Conservation (phyloP, 768 basidiomycete species). For the Serendipita sp. region DNA sequence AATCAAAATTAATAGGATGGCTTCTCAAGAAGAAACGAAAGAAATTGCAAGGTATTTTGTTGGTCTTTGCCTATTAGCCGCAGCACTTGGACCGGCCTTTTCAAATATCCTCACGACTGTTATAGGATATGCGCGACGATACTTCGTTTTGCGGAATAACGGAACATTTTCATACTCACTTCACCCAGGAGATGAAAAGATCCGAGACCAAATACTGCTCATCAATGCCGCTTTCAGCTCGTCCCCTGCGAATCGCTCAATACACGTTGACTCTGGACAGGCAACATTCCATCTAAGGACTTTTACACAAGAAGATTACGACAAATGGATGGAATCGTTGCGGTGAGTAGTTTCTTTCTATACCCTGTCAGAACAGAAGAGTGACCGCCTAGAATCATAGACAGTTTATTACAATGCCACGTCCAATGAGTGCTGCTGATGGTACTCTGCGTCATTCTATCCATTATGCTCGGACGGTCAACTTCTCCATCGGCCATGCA, state of each 20-base stretch:
- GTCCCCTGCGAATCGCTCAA: conserved; percentile 54
- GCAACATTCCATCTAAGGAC: conserved; percentile 77
- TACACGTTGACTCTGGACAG: conserved; percentile 60
- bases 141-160: conserved; percentile 52
- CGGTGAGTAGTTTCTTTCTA: conserved; percentile 30
- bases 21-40: conserved; percentile 74
- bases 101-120: not conserved
- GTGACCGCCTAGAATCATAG: conserved; percentile 22
- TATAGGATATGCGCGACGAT: conserved; percentile 69
- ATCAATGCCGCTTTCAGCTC: conserved; percentile 60
- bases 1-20: conserved; percentile 35
- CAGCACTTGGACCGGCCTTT: not conserved
- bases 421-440: conserved; percentile 19
- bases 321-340: conserved; percentile 57
- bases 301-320: conserved; percentile 44
- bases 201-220: conserved; percentile 52
- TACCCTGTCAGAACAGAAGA: not conserved
- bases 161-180: conserved; percentile 64
- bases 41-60: conserved; percentile 63
- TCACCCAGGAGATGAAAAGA: conserved; percentile 44
- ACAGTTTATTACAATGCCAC: conserved; percentile 39
- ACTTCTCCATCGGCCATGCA: conserved; percentile 28
- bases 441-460: conserved; percentile 22
- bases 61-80: not conserved
- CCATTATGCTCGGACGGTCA: conserved; percentile 19